A percentile compares a stretch with the other conserved stretches of the same genome.
phyloP scores from a whole-genome alignment of 108 stramenopile species.

The Seminavis robusta region DNA sequence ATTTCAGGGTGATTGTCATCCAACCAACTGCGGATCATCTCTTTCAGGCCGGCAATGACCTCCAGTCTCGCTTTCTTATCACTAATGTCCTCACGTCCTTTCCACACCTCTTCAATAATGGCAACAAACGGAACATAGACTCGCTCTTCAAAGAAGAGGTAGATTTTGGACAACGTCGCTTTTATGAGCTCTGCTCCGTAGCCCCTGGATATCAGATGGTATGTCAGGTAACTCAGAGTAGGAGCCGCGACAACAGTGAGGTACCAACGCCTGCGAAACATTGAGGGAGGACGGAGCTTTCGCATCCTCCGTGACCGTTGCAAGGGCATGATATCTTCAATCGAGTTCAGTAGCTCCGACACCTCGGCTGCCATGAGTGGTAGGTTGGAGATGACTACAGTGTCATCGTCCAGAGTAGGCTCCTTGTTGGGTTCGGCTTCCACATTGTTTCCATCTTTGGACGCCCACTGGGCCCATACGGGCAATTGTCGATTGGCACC shows the following conservation, averaged over 20 bases:
- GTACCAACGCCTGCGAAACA: conserved; percentile 73
- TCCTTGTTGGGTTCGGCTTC: neutral
- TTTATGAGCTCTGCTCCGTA: conserved; percentile 31
- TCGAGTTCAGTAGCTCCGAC: conserved; percentile 52
- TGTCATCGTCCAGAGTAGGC: neutral
- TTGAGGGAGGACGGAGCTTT: conserved; percentile 54
- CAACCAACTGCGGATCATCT: conserved; percentile 89
- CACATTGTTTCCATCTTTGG: neutral
- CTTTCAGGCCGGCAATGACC: conserved; percentile 63
- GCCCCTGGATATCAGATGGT: conserved; percentile 45
- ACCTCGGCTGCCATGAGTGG: conserved; percentile 69
- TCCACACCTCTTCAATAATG: conserved; percentile 58
- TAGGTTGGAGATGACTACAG: conserved; percentile 59
- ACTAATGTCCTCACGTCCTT: conserved; percentile 63
- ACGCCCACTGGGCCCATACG: conserved; percentile 14
- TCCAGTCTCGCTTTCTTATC: conserved; percentile 72
- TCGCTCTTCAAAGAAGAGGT: conserved; percentile 59
- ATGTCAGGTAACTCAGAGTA: conserved; percentile 28
- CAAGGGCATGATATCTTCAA: conserved; percentile 65
- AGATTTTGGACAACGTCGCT: conserved; percentile 27
- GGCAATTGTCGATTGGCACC: conserved; percentile 16
- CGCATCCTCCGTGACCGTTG: conserved; percentile 66
- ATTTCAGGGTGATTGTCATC: conserved; percentile 83
- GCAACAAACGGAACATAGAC: conserved; percentile 54
- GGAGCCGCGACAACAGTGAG: conserved; percentile 55